Evolutionary conservation across 768 basidiomycete species (phyloP), one percentile per base, ranked within the genome.

Genomic region (Chalciporus piperatus): DNA sequence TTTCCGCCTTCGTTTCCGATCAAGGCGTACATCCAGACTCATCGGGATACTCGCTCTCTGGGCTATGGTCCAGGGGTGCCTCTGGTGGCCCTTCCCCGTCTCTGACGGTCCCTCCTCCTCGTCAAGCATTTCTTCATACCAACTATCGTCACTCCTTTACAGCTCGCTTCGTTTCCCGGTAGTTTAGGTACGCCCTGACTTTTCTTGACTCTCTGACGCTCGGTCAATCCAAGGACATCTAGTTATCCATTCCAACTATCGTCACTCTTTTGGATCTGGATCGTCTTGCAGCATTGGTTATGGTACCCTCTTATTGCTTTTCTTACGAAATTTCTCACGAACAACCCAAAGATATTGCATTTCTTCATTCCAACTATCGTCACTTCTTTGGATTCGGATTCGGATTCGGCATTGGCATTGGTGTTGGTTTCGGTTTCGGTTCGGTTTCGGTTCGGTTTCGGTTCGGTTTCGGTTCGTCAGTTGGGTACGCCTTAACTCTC

Each of bases 111-210:
- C 13, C 11, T 6, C 59, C 8, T 22, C 19, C 25, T 19, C 6
- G 17, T n/a, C 25, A 2, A 7, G 9, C n/a, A 8, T 33, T 19
- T 12, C 14, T 23, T 12, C 23, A 9, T 47, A 41, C 50, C 56
- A 61, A 55, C 50, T 61, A 52, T 52, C 40, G 50, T 54, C 59
- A 58, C 32, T 61, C 59, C 1, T 61, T 60, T 53, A 6, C 17
- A 49, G 4, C 3, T 10, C 16, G 6, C 5, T 16, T 27, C 19
- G 16, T 19, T 23, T 7, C 10, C 46, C 22, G 25, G 43, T 35
- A 41, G 23, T n/a, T 6, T 50, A 27, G 52, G 56, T 59, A 19
- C 27, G 51, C 42, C 10, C 27, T 11, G 4, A 7, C 22, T 12
- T 51, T 14, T 37, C 35, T 37, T 37, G 6, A 37, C n/a, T n/a